Base-by-base conservation (phyloP, 192 early-diverging fungal genomes). In the Coemansia sp. region DNA sequence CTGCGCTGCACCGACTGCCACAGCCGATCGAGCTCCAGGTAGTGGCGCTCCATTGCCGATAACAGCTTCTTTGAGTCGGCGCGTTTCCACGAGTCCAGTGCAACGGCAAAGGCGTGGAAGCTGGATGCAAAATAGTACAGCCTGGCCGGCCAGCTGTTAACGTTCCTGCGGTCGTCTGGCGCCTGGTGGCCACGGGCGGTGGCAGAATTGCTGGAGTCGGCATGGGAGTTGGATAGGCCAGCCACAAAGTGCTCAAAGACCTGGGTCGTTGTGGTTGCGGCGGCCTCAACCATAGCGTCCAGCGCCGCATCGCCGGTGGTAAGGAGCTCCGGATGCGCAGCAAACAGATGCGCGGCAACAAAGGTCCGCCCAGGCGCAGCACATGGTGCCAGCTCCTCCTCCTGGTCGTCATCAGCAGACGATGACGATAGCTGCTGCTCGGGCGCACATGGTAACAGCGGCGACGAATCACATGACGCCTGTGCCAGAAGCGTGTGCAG, bases 1-100 rank as follows among this genome's bases (percentile, higher is more conserved):
- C 64, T 45, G 12, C 68, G 66, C 70, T 81, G 79, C 18, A 81
- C 79, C 16, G 79, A 69, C 58, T 76, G 79, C 79, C 79, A 76
- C 37, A 81, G 61, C 23, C 65, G 69, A 32, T 81, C 74, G 54
- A 81, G 74, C 62, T 81, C 79, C 21, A 81, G 53, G 40, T 81
- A 81, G 49, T 81, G 79, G 49, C 67, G 56, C 37, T 75, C 73
- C 79, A 81, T 76, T 3, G 70, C 54, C 37, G 67, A 11, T 21
- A 81, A n/a, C 21, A 81, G 67, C 45, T 61, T 50, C 42, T 66
- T 50, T 12, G 79, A 69, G 52, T 81, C 79, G 6, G 67, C 66
- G 39, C 65, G 67, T 47, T 81, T 81, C 79, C 79, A 81, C 48
- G 70, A 72, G 42, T 81, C 74, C 23, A 81, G 56, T 21, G 79